A percentile compares a stretch with the other conserved stretches of the same genome.
Conservation (phyloP, 306 rosid genomes). For the Rosa persica region DNA sequence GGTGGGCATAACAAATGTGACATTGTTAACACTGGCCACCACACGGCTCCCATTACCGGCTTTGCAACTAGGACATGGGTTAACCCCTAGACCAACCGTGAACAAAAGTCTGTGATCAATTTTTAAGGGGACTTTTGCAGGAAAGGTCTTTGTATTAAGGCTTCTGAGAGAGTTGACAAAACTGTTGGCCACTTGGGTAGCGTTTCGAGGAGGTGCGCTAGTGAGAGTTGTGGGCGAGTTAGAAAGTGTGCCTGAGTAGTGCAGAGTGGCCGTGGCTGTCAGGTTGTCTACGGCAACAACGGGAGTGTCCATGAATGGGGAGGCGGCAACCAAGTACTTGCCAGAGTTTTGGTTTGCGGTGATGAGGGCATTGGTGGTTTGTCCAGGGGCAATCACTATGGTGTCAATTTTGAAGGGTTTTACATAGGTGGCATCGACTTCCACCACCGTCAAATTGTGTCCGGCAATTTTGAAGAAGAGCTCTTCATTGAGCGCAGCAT, state of each 20-base stretch:
- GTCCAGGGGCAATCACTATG: slow-evolving; percentile 79
- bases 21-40: slow-evolving; percentile 68
- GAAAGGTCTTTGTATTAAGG: slow-evolving; percentile 69
- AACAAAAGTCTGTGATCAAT: slow-evolving; percentile 62
- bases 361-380: slow-evolving; percentile 76
- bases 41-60: slow-evolving; percentile 78
- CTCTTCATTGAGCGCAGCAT: slow-evolving; percentile 98
- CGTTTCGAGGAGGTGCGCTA: slow-evolving; percentile 63
- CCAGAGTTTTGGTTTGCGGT: slow-evolving; percentile 60
- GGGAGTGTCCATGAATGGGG: slow-evolving; percentile 84
- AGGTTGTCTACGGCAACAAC: slow-evolving; percentile 51
- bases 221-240: slow-evolving; percentile 48
- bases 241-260: slow-evolving; percentile 56
- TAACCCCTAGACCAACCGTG: slow-evolving; percentile 64
- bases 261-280: slow-evolving; percentile 67
- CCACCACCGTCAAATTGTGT: slow-evolving; percentile 69
- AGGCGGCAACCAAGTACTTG: slow-evolving; percentile 56
- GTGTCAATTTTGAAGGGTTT: slow-evolving; percentile 76
- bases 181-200: slow-evolving; percentile 62
- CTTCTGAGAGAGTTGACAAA: slow-evolving; percentile 52
- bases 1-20: slow-evolving; percentile 78
- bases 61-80: slow-evolving; percentile 67
- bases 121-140: slow-evolving; percentile 59
- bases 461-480: slow-evolving; percentile 93
- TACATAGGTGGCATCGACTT: slow-evolving; percentile 79